Evolutionary conservation across 805 yeast species (phyloP).

Genomic region (Cyberlindnera sargentensis): DNA sequence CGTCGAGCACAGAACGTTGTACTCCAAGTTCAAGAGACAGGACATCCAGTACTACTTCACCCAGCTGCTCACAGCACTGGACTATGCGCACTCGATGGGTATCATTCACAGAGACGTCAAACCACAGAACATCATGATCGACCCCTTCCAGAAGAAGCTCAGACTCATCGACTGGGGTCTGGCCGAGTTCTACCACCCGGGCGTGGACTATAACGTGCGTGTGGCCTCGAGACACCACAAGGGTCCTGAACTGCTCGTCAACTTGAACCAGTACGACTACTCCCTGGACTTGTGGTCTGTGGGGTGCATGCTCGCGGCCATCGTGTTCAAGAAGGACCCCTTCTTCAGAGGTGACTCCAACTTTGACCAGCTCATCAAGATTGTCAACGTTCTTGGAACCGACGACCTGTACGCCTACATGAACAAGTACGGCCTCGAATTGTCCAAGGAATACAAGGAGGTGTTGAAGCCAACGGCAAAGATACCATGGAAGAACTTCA

Average conservation of each 20-base stretch:
- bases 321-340: slow-evolving; percentile 85
- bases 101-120: slow-evolving; percentile 94
- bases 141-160: slow-evolving; percentile 60
- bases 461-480: slow-evolving; percentile 32
- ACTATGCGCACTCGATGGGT: slow-evolving; percentile 90
- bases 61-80: slow-evolving; percentile 75
- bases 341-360: slow-evolving; percentile 89
- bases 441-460: slow-evolving; percentile 72
- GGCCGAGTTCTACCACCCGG: slow-evolving; percentile 89
- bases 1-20: slow-evolving; percentile 73
- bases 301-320: slow-evolving; percentile 89
- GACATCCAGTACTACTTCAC: slow-evolving; percentile 82
- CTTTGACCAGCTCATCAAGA: slow-evolving; percentile 85
- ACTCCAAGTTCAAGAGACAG: slow-evolving; percentile 65
- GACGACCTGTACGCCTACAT: slow-evolving; percentile 67
- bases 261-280: slow-evolving; percentile 83
- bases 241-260: slow-evolving; percentile 87
- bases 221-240: slow-evolving; percentile 91
- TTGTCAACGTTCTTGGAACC: slow-evolving; percentile 82
- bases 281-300: slow-evolving; percentile 91
- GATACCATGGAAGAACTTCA: slow-evolving; percentile 74
- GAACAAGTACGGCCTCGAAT: slow-evolving; percentile 59
- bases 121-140: slow-evolving; percentile 95
- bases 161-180: slow-evolving; percentile 93
- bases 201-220: slow-evolving; percentile 84